Conservation (phyloP, 2,329 filamentous ascomycete species). For the Cladosporium austrohemisphaericum region DNA sequence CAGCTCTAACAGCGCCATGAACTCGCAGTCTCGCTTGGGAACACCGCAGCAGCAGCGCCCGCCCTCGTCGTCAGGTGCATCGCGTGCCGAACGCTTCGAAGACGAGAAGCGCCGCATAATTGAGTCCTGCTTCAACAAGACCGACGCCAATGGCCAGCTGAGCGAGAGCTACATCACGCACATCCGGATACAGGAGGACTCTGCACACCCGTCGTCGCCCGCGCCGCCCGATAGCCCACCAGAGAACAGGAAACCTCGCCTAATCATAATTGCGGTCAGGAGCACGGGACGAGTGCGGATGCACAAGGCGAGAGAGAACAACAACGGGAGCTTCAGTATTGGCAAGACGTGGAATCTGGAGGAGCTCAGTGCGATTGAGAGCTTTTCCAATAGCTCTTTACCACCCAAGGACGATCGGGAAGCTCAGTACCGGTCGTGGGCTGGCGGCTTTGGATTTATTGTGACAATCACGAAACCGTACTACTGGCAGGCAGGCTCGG, state of each 20-base stretch:
- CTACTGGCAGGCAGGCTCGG: slow-evolving; percentile 90
- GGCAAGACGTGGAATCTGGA: slow-evolving; percentile 98
- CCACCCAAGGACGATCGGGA: slow-evolving; percentile 56
- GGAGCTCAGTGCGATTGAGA: slow-evolving; percentile 79
- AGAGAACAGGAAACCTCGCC: slow-evolving; percentile 77
- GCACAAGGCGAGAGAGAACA: slow-evolving; percentile 95
- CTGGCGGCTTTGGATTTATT: slow-evolving; percentile 76
- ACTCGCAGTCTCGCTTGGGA: slow-evolving; percentile 10
- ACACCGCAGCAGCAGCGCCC: slow-evolving; percentile 7
- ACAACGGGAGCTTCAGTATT: slow-evolving; percentile 90
- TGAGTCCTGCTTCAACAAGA: slow-evolving; percentile 89
- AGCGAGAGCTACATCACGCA: slow-evolving; percentile 97
- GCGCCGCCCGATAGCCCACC: slow-evolving; percentile 73
- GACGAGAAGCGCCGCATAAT: slow-evolving; percentile 94
- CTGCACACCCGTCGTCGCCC: slow-evolving; percentile 74
- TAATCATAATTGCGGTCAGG: slow-evolving; percentile 90
- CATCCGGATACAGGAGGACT: slow-evolving; percentile 85
- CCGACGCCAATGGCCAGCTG: slow-evolving; percentile 77
- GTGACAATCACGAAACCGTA: slow-evolving; percentile 92
- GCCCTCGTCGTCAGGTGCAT: slow-evolving; percentile 19
- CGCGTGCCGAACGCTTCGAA: slow-evolving; percentile 80
- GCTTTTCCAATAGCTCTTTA: slow-evolving; percentile 55
- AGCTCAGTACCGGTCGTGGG: slow-evolving; percentile 67
- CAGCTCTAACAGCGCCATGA: slow-evolving; percentile 11
- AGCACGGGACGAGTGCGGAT: slow-evolving; percentile 89